phyloP scores from a whole-genome alignment of 2,329 filamentous ascomycete species.

The Sporothrix humicola region DNA sequence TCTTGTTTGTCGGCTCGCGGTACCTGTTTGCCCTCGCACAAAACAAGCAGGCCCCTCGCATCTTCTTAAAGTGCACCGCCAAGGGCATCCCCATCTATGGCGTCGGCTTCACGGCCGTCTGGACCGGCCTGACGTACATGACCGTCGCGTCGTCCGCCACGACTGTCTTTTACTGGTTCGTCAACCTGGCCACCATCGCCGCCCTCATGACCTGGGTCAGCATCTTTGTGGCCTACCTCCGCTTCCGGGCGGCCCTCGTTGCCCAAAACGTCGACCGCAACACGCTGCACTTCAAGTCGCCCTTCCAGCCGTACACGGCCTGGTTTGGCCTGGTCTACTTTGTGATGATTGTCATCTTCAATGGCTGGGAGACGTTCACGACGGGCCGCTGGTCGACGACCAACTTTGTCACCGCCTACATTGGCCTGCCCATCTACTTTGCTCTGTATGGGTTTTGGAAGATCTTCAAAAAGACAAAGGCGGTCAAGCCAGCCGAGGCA shows the following conservation, averaged over 20 bases:
- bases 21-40: slow-evolving; percentile 64
- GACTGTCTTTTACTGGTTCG: slow-evolving; percentile 72
- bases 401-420: slow-evolving; percentile 68
- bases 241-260: slow-evolving; percentile 70
- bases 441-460: slow-evolving; percentile 35
- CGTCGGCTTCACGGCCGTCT: slow-evolving; percentile 59
- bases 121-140: slow-evolving; percentile 62
- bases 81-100: slow-evolving; percentile 64
- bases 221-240: slow-evolving; percentile 68
- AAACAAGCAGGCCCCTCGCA: slow-evolving; percentile 60
- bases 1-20: slow-evolving; percentile 63
- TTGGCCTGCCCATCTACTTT: slow-evolving; percentile 68
- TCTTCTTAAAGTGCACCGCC: slow-evolving; percentile 60
- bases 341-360: background rate
- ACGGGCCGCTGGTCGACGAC: slow-evolving; percentile 58
- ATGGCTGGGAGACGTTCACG: slow-evolving; percentile 70
- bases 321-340: slow-evolving; percentile 71
- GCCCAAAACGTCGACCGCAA: slow-evolving; percentile 62
- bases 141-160: slow-evolving; percentile 49
- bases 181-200: slow-evolving; percentile 71
- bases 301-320: slow-evolving; percentile 67
- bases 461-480: slow-evolving; percentile 1
- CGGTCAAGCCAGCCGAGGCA: background rate
- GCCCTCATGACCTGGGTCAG: slow-evolving; percentile 74
- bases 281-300: slow-evolving; percentile 64